Evolutionary conservation across 257 asterid species (phyloP).

Genomic region (Capsicum pubescens): DNA sequence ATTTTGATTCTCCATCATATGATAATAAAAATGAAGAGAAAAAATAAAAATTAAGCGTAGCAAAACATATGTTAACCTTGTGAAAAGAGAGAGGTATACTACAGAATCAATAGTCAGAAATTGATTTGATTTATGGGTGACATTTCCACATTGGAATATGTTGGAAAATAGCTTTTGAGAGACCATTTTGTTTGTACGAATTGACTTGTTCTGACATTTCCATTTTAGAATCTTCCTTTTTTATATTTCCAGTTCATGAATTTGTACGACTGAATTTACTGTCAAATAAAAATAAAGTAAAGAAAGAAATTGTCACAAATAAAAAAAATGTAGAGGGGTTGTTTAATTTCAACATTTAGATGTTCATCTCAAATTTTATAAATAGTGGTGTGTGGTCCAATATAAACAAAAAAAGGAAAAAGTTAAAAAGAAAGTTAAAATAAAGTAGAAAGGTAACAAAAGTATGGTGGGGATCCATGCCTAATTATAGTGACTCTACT

Average conservation of each 20-base stretch:
- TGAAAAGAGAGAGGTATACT: not conserved
- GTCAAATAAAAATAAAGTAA: not conserved
- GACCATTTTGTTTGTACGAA: not conserved
- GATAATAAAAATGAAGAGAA: not conserved
- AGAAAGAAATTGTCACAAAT: no score
- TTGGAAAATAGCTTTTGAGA: conserved; percentile 22
- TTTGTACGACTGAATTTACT: not conserved
- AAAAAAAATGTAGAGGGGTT: not conserved
- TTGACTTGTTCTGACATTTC: not conserved
- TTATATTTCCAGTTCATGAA: not conserved
- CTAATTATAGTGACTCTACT: conserved; percentile 1
- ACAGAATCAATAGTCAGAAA: not conserved
- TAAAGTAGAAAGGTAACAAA: conserved; percentile 25
- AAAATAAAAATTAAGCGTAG: not conserved
- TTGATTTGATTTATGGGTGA: conserved; percentile 6
- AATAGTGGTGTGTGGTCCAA: not conserved
- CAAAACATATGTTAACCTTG: not conserved
- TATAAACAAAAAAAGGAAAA: not conserved
- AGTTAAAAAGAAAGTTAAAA: not conserved
- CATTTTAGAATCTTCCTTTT: conserved; percentile 21
- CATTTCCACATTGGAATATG: not conserved
- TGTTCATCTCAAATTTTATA: not conserved
- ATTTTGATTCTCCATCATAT: not conserved
- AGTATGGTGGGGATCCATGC: conserved; percentile 24
- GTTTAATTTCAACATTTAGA: not conserved